Evolutionary conservation across 2,329 filamentous ascomycete species (phyloP).

Genomic region (Venturia pyrina): DNA sequence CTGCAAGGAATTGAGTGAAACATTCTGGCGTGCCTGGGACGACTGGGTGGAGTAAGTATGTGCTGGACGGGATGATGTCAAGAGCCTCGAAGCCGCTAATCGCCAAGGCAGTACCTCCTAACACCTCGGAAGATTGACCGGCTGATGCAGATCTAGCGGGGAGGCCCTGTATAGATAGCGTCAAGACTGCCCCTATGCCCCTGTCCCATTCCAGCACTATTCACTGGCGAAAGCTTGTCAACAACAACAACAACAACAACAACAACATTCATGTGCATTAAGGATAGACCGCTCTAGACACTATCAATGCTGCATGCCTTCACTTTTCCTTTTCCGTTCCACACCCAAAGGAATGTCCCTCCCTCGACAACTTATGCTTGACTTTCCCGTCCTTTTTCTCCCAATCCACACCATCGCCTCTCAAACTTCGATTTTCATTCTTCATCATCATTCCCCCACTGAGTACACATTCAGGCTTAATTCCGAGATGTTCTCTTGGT

Average conservation of each 20-base stretch:
- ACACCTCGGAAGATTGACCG: background rate
- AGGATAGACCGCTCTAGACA: background rate
- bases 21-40: background rate
- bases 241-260: background rate
- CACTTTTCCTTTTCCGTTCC: background rate
- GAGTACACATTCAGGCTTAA: too few relatives aligned
- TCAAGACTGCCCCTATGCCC: background rate
- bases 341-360: background rate
- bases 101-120: background rate
- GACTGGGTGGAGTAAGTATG: background rate
- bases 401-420: background rate
- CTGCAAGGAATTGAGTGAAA: background rate
- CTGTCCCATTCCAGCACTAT: background rate
- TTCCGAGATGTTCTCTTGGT: too few relatives aligned
- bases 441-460: too few relatives aligned
- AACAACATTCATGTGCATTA: background rate
- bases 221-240: background rate
- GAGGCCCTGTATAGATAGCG: background rate
- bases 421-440: background rate
- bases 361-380: too few relatives aligned
- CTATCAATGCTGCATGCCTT: background rate
- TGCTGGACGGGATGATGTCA: background rate
- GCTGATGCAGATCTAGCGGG: background rate
- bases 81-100: background rate
- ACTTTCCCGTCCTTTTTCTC: background rate